Conservation (phyloP, 2,329 filamentous ascomycete species). For the Botryotinia calthae region DNA sequence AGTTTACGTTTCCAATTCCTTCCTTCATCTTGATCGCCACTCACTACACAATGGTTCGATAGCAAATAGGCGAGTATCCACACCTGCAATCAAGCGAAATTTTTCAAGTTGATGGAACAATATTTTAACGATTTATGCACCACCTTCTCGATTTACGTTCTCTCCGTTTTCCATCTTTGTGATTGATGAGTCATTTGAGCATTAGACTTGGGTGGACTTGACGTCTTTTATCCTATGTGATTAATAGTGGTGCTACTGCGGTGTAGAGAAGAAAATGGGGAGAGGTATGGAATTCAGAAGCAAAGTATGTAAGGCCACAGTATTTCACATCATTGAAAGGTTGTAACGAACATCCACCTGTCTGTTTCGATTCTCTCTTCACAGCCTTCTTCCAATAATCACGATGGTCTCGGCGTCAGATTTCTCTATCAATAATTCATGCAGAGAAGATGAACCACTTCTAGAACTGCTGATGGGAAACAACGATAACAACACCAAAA, state of each 20-base stretch:
- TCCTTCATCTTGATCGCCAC: neutral
- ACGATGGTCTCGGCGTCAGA: neutral
- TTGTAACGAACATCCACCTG: neutral
- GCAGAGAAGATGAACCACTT: neutral
- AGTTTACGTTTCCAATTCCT: neutral
- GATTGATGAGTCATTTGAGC: neutral
- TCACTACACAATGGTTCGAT: neutral
- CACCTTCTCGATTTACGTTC: neutral
- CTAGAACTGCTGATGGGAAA: neutral
- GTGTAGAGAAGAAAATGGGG: neutral
- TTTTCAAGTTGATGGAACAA: neutral
- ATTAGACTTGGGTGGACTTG: neutral
- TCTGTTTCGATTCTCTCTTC: neutral
- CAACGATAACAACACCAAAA: neutral
- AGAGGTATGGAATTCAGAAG: neutral
- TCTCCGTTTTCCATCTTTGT: neutral
- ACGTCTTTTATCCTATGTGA: neutral
- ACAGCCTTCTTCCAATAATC: neutral
- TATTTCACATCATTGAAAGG: neutral
- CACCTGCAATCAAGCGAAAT: neutral
- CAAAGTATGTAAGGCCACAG: neutral
- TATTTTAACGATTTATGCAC: neutral
- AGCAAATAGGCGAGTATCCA: neutral
- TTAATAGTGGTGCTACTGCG: neutral
- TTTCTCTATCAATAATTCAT: neutral